phyloP scores from a whole-genome alignment of 2,329 filamentous ascomycete species.

The Fusarium agapanthi region DNA sequence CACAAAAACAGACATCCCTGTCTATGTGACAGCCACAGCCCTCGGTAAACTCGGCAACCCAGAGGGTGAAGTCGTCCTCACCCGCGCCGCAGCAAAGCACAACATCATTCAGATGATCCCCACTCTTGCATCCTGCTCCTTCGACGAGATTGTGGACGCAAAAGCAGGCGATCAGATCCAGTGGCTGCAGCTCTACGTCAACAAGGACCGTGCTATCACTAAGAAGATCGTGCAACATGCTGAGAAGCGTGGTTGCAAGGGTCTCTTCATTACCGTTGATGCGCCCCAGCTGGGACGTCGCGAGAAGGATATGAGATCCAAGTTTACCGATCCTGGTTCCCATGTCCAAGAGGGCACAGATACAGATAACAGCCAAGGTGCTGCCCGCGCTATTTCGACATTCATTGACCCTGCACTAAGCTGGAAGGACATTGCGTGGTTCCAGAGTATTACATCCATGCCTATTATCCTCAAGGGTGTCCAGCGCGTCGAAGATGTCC shows the following conservation, averaged over 20 bases:
- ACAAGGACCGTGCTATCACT: constrained; percentile 93
- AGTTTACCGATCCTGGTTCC: constrained; percentile 85
- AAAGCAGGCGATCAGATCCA: constrained; percentile 81
- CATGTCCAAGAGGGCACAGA: constrained; percentile 80
- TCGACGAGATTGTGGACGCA: constrained; percentile 96
- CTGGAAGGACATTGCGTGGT: constrained; percentile 97
- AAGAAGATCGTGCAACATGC: constrained; percentile 90
- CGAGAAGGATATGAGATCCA: constrained; percentile 97
- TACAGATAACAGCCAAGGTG: constrained; percentile 90
- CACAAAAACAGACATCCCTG: constrained; percentile 82
- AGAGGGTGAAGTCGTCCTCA: constrained; percentile 93
- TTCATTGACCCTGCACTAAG: constrained; percentile 96
- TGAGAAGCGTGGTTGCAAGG: constrained; percentile 90
- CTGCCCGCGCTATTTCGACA: constrained; percentile 90
- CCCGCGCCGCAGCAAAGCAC: constrained; percentile 83
- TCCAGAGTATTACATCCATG: constrained; percentile 88
- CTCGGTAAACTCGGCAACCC: constrained; percentile 93
- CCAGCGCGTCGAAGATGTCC: constrained; percentile 93
- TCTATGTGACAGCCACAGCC: constrained; percentile 96
- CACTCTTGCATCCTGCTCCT: constrained; percentile 93
- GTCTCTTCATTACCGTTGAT: constrained; percentile 97
- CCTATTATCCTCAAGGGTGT: constrained; percentile 97
- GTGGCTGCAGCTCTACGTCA: constrained; percentile 98
- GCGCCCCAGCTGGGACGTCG: constrained; percentile 92
- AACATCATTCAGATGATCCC: constrained; percentile 98